These are phyloP conservation scores for Pseudozyma pruni DNA, from an alignment of 1,284 basidiomycete genomes.

Conservation along the genomic window DNA sequence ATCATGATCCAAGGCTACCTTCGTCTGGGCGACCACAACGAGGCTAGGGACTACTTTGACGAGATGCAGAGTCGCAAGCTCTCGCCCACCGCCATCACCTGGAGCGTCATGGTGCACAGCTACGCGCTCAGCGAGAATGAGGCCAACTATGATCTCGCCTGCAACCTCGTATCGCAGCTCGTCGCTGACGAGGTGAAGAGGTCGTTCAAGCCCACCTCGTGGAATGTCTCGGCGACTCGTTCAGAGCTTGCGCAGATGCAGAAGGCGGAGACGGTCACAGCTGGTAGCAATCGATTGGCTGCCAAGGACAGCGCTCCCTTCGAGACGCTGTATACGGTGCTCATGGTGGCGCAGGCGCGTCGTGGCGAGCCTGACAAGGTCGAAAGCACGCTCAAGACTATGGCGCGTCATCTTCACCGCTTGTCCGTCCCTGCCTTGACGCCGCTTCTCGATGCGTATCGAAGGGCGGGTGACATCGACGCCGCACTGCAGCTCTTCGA, in stretches of 20 bases:
- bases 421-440: constrained; percentile 76
- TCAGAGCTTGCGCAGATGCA: constrained; percentile 2
- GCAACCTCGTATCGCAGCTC: constrained; percentile 48
- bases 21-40: constrained; percentile 72
- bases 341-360: constrained; percentile 75
- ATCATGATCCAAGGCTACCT: constrained; percentile 85
- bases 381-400: constrained; percentile 74
- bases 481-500: constrained; percentile 78
- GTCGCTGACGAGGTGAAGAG: constrained; percentile 27
- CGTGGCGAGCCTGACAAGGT: constrained; percentile 73
- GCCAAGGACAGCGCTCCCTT: constrained; percentile 35
- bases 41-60: constrained; percentile 78
- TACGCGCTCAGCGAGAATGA: constrained; percentile 55
- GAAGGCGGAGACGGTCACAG: neutral
- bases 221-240: constrained; percentile 3
- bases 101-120: constrained; percentile 73
- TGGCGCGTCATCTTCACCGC: constrained; percentile 72
- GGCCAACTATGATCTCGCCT: constrained; percentile 47
- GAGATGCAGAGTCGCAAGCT: constrained; percentile 79
- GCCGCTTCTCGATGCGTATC: constrained; percentile 80
- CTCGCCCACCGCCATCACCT: constrained; percentile 78
- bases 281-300: neutral
- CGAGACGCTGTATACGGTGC: constrained; percentile 73
- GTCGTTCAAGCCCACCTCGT: constrained; percentile 10
- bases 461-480: constrained; percentile 74